Conservation (phyloP, 2,329 filamentous ascomycete species). For the Plenodomus biglobosus region DNA sequence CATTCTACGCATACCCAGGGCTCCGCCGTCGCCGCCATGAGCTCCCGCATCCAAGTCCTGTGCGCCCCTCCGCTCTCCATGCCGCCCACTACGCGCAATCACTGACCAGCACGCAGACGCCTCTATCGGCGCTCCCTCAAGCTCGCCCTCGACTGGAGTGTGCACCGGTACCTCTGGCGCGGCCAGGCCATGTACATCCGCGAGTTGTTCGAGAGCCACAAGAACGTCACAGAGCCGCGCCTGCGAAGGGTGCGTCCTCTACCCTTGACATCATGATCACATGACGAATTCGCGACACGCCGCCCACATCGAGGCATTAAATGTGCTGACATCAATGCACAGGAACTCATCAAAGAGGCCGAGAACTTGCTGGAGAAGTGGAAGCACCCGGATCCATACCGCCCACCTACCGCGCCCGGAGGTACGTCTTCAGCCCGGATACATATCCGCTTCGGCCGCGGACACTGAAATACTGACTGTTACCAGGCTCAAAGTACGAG, state of each 20-base stretch:
- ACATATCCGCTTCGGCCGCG: constrained; percentile 25
- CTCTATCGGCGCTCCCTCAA: constrained; percentile 93
- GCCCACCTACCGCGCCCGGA: constrained; percentile 86
- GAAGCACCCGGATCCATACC: constrained; percentile 97
- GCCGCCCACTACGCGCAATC: constrained; percentile 17
- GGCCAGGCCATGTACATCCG: constrained; percentile 96
- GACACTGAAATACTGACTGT: constrained; percentile 21
- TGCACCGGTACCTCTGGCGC: constrained; percentile 90
- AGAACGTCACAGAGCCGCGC: constrained; percentile 77
- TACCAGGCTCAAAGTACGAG: constrained; percentile 90
- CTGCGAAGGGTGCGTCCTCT: constrained; percentile 71
- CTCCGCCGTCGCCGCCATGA: constrained; percentile 39
- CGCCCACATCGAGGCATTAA: background rate
- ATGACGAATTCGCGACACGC: no score
- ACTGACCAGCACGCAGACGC: constrained; percentile 51
- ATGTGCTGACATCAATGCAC: constrained; percentile 23
- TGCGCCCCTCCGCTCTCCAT: constrained; percentile 23
- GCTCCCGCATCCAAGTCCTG: constrained; percentile 44
- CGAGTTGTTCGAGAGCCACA: constrained; percentile 92
- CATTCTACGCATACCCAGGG: constrained; percentile 16
- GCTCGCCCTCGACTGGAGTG: constrained; percentile 91
- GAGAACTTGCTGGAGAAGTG: constrained; percentile 86
- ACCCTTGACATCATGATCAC: no score
- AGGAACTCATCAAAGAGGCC: constrained; percentile 85
- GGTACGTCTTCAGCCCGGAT: constrained; percentile 57